Base-by-base conservation (phyloP, 192 early-diverging fungal species). In the Thamnidium elegans region DNA sequence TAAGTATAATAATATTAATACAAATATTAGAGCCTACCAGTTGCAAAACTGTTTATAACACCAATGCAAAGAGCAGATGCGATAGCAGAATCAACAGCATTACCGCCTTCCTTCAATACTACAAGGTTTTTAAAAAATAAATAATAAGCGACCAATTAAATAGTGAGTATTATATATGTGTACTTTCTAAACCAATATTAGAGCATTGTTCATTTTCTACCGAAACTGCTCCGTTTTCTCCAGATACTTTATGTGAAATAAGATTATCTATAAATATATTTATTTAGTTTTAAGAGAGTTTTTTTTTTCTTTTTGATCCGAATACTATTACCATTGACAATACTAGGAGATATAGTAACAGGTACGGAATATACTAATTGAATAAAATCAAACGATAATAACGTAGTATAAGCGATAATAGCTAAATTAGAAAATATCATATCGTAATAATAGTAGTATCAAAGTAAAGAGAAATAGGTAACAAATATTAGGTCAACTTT, bases 31-130 rank as follows among this genome's bases (percentile, higher is more conserved):
- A 15, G 13, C 20, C 7, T 70, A 26, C 96, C 96, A 11, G 87
- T 85, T 9, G 90, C 87, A 75, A 92, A 94, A 39, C 80, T 85
- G 67, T 96, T 90, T 31, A 95, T 87, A 21, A 89, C 83, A 48
- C 93, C 95, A 51, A 94, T 79, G 63, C 94, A 95, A 15, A 94
- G 76, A 9, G 89, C 79, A 42, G 92, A 81, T 1, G 93, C 93
- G 31, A 98, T 84, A 14, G 90, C 88, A 1, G 92, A 87, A 74
- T 98, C 96, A 3, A 94, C 87, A 9, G 96, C 92, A 39, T 87
- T 91, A 42, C 96, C 96, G 56, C 92, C 92, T 23, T 87, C 82
- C 66, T 87, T 87, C 47, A 98, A 72, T 5, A 90, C 82, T 81
- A 65, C 15, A 60, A 43, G 14, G 7, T 4, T 19, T 21, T 48